phyloP scores from a whole-genome alignment of 2,329 filamentous ascomycete genomes.

The Orbilia oligospora region DNA sequence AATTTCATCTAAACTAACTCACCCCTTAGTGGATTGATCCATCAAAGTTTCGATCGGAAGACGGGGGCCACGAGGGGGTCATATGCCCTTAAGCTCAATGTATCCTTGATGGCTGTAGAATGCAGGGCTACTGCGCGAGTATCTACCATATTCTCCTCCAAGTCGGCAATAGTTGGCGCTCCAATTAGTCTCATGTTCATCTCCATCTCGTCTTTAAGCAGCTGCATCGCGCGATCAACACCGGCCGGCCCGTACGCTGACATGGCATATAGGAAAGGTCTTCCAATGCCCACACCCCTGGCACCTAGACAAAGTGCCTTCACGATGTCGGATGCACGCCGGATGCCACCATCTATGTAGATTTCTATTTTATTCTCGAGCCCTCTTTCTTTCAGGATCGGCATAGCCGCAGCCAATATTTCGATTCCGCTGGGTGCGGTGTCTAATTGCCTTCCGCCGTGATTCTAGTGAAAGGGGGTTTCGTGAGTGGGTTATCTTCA shows the following conservation, averaged over 20 bases:
- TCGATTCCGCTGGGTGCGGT: slow-evolving; percentile 91
- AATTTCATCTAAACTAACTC: not conserved
- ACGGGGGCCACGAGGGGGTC: slow-evolving; percentile 51
- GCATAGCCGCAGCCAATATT: slow-evolving; percentile 93
- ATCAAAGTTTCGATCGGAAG: slow-evolving; percentile 48
- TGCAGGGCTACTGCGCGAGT: slow-evolving; percentile 69
- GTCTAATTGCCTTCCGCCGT: slow-evolving; percentile 94
- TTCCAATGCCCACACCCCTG: slow-evolving; percentile 90
- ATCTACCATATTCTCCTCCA: slow-evolving; percentile 86
- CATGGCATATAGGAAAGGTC: slow-evolving; percentile 97
- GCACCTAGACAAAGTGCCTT: slow-evolving; percentile 95
- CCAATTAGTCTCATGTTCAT: slow-evolving; percentile 99
- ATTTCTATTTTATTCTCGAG: slow-evolving; percentile 85
- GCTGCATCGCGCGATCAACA: slow-evolving; percentile 91
- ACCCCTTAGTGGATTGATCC: not conserved
- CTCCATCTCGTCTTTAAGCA: slow-evolving; percentile 96
- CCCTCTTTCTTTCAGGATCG: slow-evolving; percentile 80
- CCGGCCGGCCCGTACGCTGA: slow-evolving; percentile 87
- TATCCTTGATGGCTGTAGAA: slow-evolving; percentile 52
- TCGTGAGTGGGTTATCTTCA: not conserved
- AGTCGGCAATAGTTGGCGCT: slow-evolving; percentile 78
- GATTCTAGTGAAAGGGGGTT: slow-evolving; percentile 72
- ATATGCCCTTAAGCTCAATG: slow-evolving; percentile 50
- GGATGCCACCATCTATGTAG: slow-evolving; percentile 90
- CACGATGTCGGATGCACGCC: slow-evolving; percentile 91